Percentiles rank a stretch among this genome's conserved stretches.
Conservation (phyloP, 108 stramenopile genomes). For the Craspedostauros australis region DNA sequence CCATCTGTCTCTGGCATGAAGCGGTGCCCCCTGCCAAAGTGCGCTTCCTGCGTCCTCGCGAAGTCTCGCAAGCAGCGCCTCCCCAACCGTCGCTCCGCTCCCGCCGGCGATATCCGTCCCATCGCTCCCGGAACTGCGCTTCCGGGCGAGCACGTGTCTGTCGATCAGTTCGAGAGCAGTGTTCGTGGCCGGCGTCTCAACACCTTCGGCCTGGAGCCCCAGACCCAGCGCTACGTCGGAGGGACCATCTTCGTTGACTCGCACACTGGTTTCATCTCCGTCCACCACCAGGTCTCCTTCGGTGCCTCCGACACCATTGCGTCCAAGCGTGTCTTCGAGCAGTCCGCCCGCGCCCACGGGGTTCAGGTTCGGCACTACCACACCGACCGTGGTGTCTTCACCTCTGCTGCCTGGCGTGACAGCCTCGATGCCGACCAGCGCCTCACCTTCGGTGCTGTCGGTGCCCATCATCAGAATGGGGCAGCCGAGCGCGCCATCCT, state of each 20-base stretch:
- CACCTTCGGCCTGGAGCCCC: conserved; percentile 24
- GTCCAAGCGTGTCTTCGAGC: conserved; percentile 18
- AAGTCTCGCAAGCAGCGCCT: too few relatives aligned
- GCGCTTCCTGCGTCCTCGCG: conserved; percentile 19
- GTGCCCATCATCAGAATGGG: conserved; percentile 62
- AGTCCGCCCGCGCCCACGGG: conserved; percentile 2
- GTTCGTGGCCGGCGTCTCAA: conserved; percentile 24
- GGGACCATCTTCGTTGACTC: conserved; percentile 46
- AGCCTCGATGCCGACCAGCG: conserved; percentile 8
- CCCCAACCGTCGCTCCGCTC: too few relatives aligned
- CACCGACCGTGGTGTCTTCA: conserved; percentile 30
- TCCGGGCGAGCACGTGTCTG: conserved; percentile 30
- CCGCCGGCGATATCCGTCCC: too few relatives aligned
- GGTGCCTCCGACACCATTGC: conserved; percentile 14
- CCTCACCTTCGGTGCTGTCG: conserved; percentile 25
- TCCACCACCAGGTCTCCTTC: conserved; percentile 14
- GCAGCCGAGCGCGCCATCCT: conserved; percentile 37
- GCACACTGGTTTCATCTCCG: conserved; percentile 16
- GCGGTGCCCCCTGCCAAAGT: conserved; percentile 1
- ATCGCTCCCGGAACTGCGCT: too few relatives aligned
- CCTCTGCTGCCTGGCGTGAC: conserved; percentile 7
- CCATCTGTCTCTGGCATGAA: too few relatives aligned
- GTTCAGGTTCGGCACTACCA: conserved; percentile 19
- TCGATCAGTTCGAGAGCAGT: conserved; percentile 29
- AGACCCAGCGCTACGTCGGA: conserved; percentile 11